Conservation (phyloP, 2,329 filamentous ascomycete genomes). For the Phaeosphaeriaceae sp. region DNA sequence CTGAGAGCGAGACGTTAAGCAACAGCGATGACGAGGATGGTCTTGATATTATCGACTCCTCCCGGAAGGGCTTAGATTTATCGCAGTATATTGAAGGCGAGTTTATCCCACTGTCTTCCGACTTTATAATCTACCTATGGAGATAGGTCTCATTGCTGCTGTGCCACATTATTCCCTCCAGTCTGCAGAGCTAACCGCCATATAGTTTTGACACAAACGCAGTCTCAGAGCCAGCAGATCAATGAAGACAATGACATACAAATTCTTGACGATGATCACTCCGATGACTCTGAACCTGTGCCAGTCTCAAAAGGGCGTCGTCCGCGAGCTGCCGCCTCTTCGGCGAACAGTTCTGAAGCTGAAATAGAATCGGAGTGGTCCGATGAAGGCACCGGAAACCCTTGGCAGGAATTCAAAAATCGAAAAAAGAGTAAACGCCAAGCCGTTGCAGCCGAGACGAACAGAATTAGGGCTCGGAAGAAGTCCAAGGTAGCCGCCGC, state of each 20-base stretch:
- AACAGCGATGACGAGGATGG: conserved; percentile 50
- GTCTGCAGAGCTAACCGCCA: not conserved
- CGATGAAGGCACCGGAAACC: conserved; percentile 62
- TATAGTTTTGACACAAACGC: conserved; percentile 35
- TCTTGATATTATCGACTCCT: conserved; percentile 50
- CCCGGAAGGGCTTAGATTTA: conserved; percentile 40
- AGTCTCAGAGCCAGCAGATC: conserved; percentile 29
- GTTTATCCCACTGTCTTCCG: not conserved
- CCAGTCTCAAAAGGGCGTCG: not conserved
- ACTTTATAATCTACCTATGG: not conserved
- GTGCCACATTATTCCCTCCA: not conserved
- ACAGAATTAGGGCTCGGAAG: conserved; percentile 55
- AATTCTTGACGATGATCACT: conserved; percentile 17
- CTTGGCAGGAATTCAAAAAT: conserved; percentile 71
- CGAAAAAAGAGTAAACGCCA: conserved; percentile 63
- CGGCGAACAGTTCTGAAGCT: conserved; percentile 9
- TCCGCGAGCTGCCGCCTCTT: conserved; percentile 8
- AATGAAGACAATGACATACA: conserved; percentile 6
- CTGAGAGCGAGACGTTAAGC: conserved; percentile 33
- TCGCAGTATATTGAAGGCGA: conserved; percentile 45
- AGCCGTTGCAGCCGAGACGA: conserved; percentile 57
- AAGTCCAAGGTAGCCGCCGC: conserved; percentile 55
- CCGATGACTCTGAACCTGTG: not conserved
- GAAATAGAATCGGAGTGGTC: conserved; percentile 49
- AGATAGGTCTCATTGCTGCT: not conserved